Conservation (phyloP, 1,139 yeast genomes). For the Geotrichum cucujoidarum region DNA sequence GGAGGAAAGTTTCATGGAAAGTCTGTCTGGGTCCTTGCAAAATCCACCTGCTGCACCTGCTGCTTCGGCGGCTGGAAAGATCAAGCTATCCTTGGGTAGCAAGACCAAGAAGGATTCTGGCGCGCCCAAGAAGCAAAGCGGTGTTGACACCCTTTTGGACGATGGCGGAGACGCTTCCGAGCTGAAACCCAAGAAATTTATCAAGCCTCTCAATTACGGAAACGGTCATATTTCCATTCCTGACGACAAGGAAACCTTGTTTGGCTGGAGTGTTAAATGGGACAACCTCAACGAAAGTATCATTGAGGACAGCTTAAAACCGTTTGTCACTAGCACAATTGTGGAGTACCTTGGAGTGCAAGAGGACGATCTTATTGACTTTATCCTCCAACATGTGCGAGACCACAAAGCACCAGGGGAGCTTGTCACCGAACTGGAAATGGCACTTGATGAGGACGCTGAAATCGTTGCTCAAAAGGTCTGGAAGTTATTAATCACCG, state of each 20-base stretch:
- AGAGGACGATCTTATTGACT: constrained; percentile 36
- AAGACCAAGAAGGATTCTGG: constrained; percentile 5
- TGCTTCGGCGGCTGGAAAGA: constrained; percentile 10
- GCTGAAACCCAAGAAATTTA: constrained; percentile 6
- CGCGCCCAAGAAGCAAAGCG: neutral
- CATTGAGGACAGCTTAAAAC: constrained; percentile 27
- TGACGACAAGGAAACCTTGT: constrained; percentile 24
- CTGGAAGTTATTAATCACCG: constrained; percentile 31
- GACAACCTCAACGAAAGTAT: constrained; percentile 26
- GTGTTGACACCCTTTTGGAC: constrained; percentile 12
- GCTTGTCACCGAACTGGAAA: constrained; percentile 32
- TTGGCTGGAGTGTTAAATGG: constrained; percentile 31
- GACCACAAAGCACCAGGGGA: constrained; percentile 29
- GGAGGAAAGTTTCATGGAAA: constrained; percentile 12
- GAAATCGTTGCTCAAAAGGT: constrained; percentile 29
- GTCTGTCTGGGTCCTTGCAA: constrained; percentile 2
- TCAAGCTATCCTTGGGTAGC: constrained; percentile 17
- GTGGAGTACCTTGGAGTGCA: constrained; percentile 36
- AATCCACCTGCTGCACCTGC: neutral
- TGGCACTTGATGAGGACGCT: constrained; percentile 37
- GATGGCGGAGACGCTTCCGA: neutral
- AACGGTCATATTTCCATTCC: constrained; percentile 24
- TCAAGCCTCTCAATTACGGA: constrained; percentile 1
- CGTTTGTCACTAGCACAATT: constrained; percentile 31
- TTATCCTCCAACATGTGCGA: constrained; percentile 30